A percentile compares a stretch with the other conserved stretches of the same genome.
Conservation (phyloP, 2,329 filamentous ascomycete species). For the Xylariaceae sp. region DNA sequence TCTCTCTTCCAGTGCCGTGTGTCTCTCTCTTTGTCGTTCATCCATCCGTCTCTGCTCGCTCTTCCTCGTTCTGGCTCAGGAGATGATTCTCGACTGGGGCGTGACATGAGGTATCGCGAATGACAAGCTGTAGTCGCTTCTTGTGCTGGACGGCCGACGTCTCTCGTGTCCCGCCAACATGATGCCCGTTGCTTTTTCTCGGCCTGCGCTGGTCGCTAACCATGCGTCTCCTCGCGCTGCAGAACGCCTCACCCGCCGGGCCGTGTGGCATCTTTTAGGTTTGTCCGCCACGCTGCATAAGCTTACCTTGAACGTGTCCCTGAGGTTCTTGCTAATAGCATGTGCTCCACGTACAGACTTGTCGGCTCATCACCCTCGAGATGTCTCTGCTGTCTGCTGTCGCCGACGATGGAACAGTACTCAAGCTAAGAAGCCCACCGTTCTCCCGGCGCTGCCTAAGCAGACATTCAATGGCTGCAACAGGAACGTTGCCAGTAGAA, state of each 20-base stretch:
- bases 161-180: conserved; percentile 18
- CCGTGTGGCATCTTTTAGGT: conserved; percentile 26
- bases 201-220: conserved; percentile 26
- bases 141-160: conserved; percentile 20
- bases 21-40: neutral
- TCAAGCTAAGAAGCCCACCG: conserved; percentile 22
- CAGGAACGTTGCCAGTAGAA: conserved; percentile 14
- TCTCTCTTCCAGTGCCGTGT: neutral
- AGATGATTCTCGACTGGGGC: conserved; percentile 8
- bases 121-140: conserved; percentile 16
- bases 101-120: conserved; percentile 14
- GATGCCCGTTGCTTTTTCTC: conserved; percentile 23
- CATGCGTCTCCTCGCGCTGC: conserved; percentile 22
- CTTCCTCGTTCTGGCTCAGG: conserved; percentile 1
- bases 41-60: neutral
- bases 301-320: conserved; percentile 2
- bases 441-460: conserved; percentile 24
- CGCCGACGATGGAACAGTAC: conserved; percentile 25
- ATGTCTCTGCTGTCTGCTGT: conserved; percentile 9
- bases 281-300: conserved; percentile 15
- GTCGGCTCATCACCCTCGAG: conserved; percentile 13
- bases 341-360: conserved; percentile 23
- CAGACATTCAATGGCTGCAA: conserved; percentile 8
- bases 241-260: conserved; percentile 19
- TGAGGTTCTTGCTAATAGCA: conserved; percentile 5